Conservation (phyloP, 768 basidiomycete genomes). For the Lactarius evosmus region DNA sequence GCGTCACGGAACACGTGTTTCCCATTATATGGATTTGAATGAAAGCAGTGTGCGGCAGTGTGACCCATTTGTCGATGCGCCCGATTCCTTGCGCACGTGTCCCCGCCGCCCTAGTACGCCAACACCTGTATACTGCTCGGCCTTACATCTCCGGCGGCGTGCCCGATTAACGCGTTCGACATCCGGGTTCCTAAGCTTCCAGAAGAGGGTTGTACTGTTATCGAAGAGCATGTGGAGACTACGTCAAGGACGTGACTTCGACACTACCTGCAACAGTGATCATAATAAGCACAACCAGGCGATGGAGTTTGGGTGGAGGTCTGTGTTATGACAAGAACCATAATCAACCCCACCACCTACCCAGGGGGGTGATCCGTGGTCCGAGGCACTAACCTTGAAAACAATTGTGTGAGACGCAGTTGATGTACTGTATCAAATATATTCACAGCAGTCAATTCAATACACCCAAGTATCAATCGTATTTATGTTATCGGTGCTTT, state of each 20-base stretch:
- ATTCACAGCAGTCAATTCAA: neutral
- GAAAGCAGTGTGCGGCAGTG: neutral
- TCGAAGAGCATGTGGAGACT: neutral
- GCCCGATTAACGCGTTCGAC: neutral
- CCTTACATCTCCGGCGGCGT: neutral
- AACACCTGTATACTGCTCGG: neutral
- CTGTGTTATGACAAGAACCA: neutral
- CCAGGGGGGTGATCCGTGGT: neutral
- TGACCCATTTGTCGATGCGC: neutral
- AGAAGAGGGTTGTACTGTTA: neutral
- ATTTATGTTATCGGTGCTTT: neutral
- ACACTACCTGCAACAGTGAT: neutral
- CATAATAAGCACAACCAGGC: neutral
- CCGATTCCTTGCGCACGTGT: slow-evolving; percentile 10
- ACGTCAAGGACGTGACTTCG: neutral
- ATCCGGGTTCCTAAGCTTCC: neutral
- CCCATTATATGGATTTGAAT: neutral
- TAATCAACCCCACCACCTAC: neutral
- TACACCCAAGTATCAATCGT: neutral
- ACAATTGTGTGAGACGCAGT: neutral
- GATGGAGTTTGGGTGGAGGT: neutral
- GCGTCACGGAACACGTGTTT: neutral
- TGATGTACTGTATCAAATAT: neutral
- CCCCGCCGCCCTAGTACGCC: neutral
- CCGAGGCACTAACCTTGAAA: neutral